phyloP scores from a whole-genome alignment of 2,329 filamentous ascomycete genomes.

The Thielaviopsis cerberus region DNA sequence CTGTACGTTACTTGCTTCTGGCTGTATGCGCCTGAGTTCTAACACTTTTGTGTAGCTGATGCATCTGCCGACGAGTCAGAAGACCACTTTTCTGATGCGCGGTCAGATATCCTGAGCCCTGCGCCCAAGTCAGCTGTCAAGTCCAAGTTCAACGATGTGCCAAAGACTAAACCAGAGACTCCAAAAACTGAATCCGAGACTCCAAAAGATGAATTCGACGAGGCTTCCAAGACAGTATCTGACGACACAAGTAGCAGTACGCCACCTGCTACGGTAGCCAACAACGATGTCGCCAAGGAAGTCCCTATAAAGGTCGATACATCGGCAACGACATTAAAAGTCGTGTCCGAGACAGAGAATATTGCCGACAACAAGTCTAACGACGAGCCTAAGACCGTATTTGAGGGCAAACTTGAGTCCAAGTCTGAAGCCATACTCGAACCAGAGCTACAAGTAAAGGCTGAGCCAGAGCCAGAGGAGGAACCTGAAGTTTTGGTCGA shows the following conservation, averaged over 20 bases:
- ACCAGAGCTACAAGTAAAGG: neutral
- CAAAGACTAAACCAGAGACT: too few species aligned
- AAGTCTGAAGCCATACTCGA: too few species aligned
- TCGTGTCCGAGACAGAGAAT: neutral
- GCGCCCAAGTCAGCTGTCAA: slow-evolving; percentile 15
- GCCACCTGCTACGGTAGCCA: slow-evolving; percentile 35
- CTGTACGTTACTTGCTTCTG: slow-evolving; percentile 24
- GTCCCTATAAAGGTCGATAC: neutral
- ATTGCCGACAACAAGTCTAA: neutral
- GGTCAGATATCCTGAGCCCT: slow-evolving; percentile 30
- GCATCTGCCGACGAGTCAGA: slow-evolving; percentile 32
- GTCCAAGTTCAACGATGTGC: slow-evolving; percentile 32
- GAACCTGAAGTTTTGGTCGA: neutral
- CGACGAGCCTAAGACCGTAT: neutral
- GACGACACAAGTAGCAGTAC: slow-evolving; percentile 21
- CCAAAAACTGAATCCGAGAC: too few species aligned
- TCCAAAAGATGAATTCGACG: too few species aligned
- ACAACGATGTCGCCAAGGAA: slow-evolving; percentile 9
- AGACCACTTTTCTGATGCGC: slow-evolving; percentile 51
- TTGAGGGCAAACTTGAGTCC: neutral
- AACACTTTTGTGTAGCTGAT: slow-evolving; percentile 1
- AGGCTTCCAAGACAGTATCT: slow-evolving; percentile 1
- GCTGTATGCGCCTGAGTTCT: neutral
- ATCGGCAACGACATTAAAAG: neutral
- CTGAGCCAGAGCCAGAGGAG: neutral